Conservation (phyloP, 768 basidiomycete species). For the Candolleomyces aberdarensis region DNA sequence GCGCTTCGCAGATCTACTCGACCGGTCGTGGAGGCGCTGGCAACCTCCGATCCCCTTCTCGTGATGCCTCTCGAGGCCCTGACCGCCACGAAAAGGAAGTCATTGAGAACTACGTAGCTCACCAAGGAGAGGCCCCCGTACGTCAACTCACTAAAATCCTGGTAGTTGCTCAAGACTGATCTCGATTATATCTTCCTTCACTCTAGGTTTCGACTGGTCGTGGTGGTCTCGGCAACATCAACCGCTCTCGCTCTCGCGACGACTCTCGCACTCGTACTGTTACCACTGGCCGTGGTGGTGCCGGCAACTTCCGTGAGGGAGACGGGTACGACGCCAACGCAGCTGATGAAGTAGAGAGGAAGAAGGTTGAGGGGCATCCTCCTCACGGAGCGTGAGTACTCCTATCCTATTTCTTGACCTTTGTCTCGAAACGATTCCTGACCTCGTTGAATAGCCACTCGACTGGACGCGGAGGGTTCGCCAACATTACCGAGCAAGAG, state of each 20-base stretch:
- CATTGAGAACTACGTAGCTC: conserved; percentile 31
- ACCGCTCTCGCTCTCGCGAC: conserved; percentile 48
- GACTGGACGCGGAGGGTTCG: conserved; percentile 66
- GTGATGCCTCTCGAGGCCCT: conserved; percentile 33
- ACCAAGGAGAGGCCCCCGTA: conserved; percentile 32
- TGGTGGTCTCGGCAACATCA: conserved; percentile 64
- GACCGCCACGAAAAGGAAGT: conserved; percentile 37
- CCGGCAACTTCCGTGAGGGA: conserved; percentile 50
- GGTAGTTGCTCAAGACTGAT: not conserved
- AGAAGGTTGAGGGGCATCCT: conserved; percentile 15
- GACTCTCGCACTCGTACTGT: conserved; percentile 27
- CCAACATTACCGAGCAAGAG: conserved; percentile 46
- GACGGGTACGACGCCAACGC: conserved; percentile 15
- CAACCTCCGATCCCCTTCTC: conserved; percentile 80
- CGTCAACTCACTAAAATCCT: conserved; percentile 14
- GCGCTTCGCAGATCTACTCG: conserved; percentile 37
- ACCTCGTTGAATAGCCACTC: conserved; percentile 47
- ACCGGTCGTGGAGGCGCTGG: conserved; percentile 82
- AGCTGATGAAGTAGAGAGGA: conserved; percentile 25
- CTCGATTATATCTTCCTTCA: not conserved
- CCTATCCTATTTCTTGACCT: not conserved
- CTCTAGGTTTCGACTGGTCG: conserved; percentile 57
- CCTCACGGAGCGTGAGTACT: conserved; percentile 38
- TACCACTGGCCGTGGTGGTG: conserved; percentile 62
- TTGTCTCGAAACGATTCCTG: not conserved